Base-by-base conservation (phyloP, 106 monocot genomes). In the Phalaenopsis aphrodite region DNA sequence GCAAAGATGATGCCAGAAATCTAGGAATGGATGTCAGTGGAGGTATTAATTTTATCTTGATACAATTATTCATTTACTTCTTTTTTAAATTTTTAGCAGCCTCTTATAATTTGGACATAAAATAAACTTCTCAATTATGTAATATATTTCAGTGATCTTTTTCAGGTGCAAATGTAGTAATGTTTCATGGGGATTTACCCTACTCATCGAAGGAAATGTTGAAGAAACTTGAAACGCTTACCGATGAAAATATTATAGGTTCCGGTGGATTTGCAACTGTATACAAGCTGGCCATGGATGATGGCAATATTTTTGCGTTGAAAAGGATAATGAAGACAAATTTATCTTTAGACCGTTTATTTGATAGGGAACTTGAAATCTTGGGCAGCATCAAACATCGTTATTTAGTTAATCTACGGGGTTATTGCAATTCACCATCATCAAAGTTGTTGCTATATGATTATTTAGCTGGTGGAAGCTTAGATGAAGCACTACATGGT, bases 161-260 rank as follows among this genome's bases (percentile, higher is more conserved):
- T 85, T 84, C 89, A 98, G 97, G 94, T 83, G 86, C 97, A 77
- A 94, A 92, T 30, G 79, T 98, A 52, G 92, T 98, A 15, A 98
- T 98, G 92, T 98, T 98, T 84, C 97, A 98, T 82, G 97, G 97
- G 49, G 97, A 98, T 79, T 80, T 98, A 83, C 97, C 97, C 66
- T 98, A 98, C 83, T 91, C 97, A 30, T 91, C 97, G 78, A 94
- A 91, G 72, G 97, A 94, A 80, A 90, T 98, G 46, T 85, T 98
- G 15, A 98, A 84, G 66, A 94, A 98, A 76, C 41, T 98, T 61
- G 97, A 98, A 76, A 84, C 79, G 0, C 77, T 98, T 46, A 89
- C 82, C 78, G 89, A 94, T 76, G 90, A 98, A 72, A 86, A 84
- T 75, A 93, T 98, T 72, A 92, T 98, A 57, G 94, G 98, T 49